These are phyloP conservation scores for Solanum okadae DNA, from an alignment of 257 asterid species.

Conservation along the genomic window DNA sequence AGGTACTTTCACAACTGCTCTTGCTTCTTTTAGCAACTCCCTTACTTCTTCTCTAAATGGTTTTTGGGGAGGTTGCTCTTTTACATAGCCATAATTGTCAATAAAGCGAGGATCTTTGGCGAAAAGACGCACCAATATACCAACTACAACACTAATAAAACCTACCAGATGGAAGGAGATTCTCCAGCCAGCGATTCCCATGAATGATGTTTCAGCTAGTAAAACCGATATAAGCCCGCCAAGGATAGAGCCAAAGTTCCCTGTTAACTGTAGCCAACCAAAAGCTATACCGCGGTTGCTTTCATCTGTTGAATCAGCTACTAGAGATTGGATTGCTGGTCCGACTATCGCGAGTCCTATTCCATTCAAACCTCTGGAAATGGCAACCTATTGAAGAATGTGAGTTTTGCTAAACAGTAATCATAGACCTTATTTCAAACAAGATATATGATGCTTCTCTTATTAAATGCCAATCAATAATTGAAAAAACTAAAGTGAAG, in stretches of 20 bases:
- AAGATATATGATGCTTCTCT: background rate
- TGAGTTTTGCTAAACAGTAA: conserved; percentile 13
- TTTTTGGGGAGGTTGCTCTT: conserved; percentile 12
- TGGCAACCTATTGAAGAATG: conserved; percentile 55
- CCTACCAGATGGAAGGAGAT: conserved; percentile 77
- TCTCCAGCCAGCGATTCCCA: conserved; percentile 95
- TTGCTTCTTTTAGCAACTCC: conserved; percentile 42
- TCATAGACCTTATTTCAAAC: background rate
- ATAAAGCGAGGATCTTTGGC: conserved; percentile 65
- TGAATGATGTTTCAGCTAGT: conserved; percentile 49
- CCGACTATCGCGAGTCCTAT: conserved; percentile 79
- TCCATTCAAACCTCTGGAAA: conserved; percentile 83
- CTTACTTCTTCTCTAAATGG: background rate
- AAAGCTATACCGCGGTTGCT: conserved; percentile 84
- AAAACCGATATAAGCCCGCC: conserved; percentile 73
- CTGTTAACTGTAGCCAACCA: conserved; percentile 74
- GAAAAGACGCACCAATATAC: conserved; percentile 40
- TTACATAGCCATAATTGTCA: conserved; percentile 23
- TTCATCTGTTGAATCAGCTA: conserved; percentile 75
- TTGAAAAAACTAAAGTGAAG: background rate
- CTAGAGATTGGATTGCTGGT: conserved; percentile 78
- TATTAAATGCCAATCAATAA: background rate
- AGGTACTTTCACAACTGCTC: conserved; percentile 24
- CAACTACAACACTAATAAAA: conserved; percentile 31
- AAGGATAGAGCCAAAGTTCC: conserved; percentile 64